phyloP scores from a whole-genome alignment of 345 rosid genomes.

The Citrus reticulata region DNA sequence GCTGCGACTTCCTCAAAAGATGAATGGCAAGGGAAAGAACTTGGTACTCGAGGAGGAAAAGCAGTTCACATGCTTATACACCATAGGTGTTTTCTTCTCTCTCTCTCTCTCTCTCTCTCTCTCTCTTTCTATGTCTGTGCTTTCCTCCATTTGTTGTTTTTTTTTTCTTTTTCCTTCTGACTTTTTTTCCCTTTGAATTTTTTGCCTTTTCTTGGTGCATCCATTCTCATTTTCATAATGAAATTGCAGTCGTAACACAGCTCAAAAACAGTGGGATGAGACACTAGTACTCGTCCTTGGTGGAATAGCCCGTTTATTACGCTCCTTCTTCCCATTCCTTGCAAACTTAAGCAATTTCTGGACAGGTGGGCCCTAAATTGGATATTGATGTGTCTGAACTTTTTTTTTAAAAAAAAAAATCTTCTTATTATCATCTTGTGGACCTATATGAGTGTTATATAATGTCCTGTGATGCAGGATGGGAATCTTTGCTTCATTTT shows the following conservation, averaged over 20 bases:
- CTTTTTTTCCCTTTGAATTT: neutral
- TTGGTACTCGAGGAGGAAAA: slow-evolving; percentile 93
- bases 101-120: neutral
- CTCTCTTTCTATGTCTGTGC: neutral
- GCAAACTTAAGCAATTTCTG: slow-evolving; percentile 71
- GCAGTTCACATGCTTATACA: slow-evolving; percentile 98
- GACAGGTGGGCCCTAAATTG: slow-evolving; percentile 54
- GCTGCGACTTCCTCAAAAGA: slow-evolving; percentile 98
- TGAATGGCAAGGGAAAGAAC: slow-evolving; percentile 98
- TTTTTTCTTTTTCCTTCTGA: neutral
- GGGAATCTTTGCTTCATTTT: slow-evolving; percentile 83
- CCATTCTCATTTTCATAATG: slow-evolving; percentile 14
- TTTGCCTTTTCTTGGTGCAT: slow-evolving; percentile 6
- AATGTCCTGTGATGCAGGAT: slow-evolving; percentile 45
- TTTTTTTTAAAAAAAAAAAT: neutral
- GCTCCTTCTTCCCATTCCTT: slow-evolving; percentile 90
- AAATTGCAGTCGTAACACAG: slow-evolving; percentile 85
- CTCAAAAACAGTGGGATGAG: slow-evolving; percentile 99
- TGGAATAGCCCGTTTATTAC: slow-evolving; percentile 89
- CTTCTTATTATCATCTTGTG: neutral
- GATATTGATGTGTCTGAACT: slow-evolving; percentile 7
- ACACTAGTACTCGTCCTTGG: slow-evolving; percentile 92
- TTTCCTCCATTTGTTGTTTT: neutral
- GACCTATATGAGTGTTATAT: neutral
- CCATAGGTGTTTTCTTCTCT: slow-evolving; percentile 57